phyloP scores from a whole-genome alignment of 345 rosid genomes.

The Salix udensis region DNA sequence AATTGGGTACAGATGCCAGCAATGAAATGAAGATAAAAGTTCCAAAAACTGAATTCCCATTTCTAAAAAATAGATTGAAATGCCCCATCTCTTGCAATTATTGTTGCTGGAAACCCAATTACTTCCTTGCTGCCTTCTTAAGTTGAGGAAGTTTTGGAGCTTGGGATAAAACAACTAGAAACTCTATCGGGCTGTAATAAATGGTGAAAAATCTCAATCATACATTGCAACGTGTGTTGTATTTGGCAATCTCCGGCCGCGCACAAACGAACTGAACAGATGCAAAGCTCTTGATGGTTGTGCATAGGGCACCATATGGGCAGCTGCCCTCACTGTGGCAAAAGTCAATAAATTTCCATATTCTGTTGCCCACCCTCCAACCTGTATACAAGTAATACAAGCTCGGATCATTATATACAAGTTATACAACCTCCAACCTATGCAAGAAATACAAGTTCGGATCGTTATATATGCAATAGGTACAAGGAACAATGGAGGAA shows the following conservation, averaged over 20 bases:
- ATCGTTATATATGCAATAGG: not conserved
- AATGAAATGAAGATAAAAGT: not conserved
- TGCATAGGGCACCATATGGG: conserved; percentile 94
- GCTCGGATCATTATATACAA: not conserved
- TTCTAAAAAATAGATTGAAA: conserved; percentile 2
- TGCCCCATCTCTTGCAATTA: not conserved
- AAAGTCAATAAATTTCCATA: conserved; percentile 74
- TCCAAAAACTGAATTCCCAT: not conserved
- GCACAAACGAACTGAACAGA: conserved; percentile 66
- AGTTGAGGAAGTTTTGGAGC: not conserved
- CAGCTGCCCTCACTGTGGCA: conserved; percentile 78
- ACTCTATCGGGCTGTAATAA: not conserved
- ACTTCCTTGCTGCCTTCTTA: not conserved
- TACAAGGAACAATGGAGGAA: not conserved
- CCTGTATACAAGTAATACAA: conserved; percentile 32
- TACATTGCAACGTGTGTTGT: conserved; percentile 39
- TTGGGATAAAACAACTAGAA: not conserved
- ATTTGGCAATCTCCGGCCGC: conserved; percentile 60
- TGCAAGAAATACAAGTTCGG: not conserved
- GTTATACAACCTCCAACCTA: conserved; percentile 3
- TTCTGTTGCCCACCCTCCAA: conserved; percentile 83
- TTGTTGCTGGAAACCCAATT: not conserved
- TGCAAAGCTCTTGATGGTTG: conserved; percentile 85
- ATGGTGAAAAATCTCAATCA: conserved; percentile 16
- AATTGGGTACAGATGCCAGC: not conserved